A percentile compares a stretch with the other conserved stretches of the same genome.
These are phyloP conservation scores for Salmacisia buchloeana DNA, from an alignment of 1,284 basidiomycete genomes.

Conservation along the genomic window DNA sequence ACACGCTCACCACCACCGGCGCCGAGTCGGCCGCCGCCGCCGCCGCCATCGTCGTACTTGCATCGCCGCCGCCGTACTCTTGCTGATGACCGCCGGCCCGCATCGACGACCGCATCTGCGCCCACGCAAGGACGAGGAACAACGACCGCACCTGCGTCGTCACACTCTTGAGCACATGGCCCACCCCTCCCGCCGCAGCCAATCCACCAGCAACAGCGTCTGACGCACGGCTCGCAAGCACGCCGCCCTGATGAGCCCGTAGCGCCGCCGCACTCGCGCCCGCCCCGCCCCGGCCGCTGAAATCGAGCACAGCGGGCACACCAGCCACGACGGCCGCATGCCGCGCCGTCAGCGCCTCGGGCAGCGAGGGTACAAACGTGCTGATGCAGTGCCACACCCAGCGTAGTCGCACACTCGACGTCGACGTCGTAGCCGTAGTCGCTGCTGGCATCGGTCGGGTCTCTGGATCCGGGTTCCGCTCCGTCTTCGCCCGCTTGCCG, in stretches of 20 bases:
- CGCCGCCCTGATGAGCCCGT: neutral
- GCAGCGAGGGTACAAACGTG: neutral
- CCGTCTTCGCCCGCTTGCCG: too few species aligned
- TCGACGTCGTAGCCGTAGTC: too few species aligned
- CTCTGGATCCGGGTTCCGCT: neutral
- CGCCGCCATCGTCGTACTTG: neutral
- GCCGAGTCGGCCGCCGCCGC: neutral
- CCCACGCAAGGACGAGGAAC: constrained; percentile 7
- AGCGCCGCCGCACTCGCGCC: neutral
- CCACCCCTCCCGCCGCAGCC: neutral
- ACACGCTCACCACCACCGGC: neutral
- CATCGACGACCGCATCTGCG: neutral
- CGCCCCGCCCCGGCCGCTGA: neutral
- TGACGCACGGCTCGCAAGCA: too few species aligned
- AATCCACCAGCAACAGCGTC: neutral
- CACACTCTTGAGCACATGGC: neutral
- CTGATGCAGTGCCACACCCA: constrained; percentile 8
- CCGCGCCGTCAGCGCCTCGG: neutral
- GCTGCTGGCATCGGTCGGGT: neutral
- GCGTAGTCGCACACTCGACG: too few species aligned
- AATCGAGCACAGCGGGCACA: neutral
- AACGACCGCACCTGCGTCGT: neutral
- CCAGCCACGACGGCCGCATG: neutral
- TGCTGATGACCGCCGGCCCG: neutral
- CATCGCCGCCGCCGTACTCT: neutral